phyloP scores from a whole-genome alignment of 768 basidiomycete species.

The Amanita thiersii region DNA sequence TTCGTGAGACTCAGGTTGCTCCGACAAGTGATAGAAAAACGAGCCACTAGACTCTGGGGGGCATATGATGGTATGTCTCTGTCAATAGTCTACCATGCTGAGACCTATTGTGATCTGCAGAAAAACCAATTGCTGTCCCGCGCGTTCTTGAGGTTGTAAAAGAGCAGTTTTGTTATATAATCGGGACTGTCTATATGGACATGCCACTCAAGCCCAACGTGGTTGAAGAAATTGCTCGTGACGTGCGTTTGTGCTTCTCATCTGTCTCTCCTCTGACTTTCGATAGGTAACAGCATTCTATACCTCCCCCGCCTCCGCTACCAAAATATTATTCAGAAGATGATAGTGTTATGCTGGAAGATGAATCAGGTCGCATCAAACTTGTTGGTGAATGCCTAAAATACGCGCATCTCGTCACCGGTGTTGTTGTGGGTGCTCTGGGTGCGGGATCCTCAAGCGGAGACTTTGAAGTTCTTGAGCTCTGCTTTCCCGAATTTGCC shows the following conservation, averaged over 20 bases:
- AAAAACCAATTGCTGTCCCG: slow-evolving; percentile 61
- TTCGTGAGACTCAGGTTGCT: slow-evolving; percentile 37
- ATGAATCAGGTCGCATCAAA: slow-evolving; percentile 88
- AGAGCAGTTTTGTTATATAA: slow-evolving; percentile 78
- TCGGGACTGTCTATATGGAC: slow-evolving; percentile 97
- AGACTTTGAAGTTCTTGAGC: slow-evolving; percentile 90
- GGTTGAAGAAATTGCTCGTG: slow-evolving; percentile 88
- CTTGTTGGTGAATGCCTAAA: slow-evolving; percentile 72
- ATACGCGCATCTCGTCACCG: slow-evolving; percentile 70
- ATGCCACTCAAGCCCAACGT: slow-evolving; percentile 99
- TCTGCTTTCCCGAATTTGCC: slow-evolving; percentile 80
- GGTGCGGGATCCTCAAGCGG: slow-evolving; percentile 86
- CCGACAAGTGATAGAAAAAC: slow-evolving; percentile 31
- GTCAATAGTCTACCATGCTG: neutral
- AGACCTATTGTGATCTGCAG: slow-evolving; percentile 26
- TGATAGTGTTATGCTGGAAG: slow-evolving; percentile 87
- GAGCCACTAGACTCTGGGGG: slow-evolving; percentile 33
- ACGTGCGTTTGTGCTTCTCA: slow-evolving; percentile 46
- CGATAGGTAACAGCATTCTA: slow-evolving; percentile 57
- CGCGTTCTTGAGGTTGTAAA: slow-evolving; percentile 84
- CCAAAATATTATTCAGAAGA: slow-evolving; percentile 68
- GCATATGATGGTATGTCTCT: slow-evolving; percentile 27
- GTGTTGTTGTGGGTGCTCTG: slow-evolving; percentile 82
- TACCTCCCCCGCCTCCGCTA: slow-evolving; percentile 74
- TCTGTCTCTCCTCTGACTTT: slow-evolving; percentile 1